Base-by-base conservation (phyloP, 352 stramenopile species). In the Albugo laibachii region DNA sequence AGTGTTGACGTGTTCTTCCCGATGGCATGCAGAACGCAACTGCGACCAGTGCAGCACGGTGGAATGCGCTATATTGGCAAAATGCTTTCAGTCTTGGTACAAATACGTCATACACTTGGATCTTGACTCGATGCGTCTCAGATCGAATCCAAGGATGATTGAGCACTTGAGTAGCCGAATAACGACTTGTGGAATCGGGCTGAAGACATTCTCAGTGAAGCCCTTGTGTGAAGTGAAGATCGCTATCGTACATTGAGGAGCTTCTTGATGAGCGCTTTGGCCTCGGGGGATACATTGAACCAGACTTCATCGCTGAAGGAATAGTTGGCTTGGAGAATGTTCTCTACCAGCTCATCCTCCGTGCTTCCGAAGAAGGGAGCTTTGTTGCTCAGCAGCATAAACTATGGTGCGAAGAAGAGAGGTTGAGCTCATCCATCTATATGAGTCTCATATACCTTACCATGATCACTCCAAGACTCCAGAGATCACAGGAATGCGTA, bases 401-500 rank as follows among this genome's bases (percentile, higher is more conserved):
- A 88, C 74, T 84, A 41, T 8, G 8, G 40, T n/a, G n/a, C n/a
- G n/a, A n/a, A n/a, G n/a, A n/a, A 18, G 40, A 41, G 44, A 18
- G 3, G 8, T 41, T 10, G 8, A 48, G 15, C 8, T 3, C 2
- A 18, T 19, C 15, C 47, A 46, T 42, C 10, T 34, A 8, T 34
- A 48, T 42, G 8, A 10, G 43, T 41, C 19, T 48, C 19, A 41
- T 48, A 10, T 10, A 4, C 13, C 52, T 14, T 53, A 81, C 72
- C 74, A 85, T 88, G 49, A 85, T 80, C 15, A 88, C 65, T 11
- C 75, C 75, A 6, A 88, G 66, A 52, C 75, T 88, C 72, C 75
- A 88, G 20, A 85, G 63, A 64, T 88, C 75, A 36, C 75, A 88
- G 3, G 66, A 51, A 16, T 82, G 62, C 37, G 60, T 81, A 55